Percentiles rank a stretch among this genome's conserved stretches.
Conservation (phyloP, 345 rosid species). For the Microthlaspi erraticum region DNA sequence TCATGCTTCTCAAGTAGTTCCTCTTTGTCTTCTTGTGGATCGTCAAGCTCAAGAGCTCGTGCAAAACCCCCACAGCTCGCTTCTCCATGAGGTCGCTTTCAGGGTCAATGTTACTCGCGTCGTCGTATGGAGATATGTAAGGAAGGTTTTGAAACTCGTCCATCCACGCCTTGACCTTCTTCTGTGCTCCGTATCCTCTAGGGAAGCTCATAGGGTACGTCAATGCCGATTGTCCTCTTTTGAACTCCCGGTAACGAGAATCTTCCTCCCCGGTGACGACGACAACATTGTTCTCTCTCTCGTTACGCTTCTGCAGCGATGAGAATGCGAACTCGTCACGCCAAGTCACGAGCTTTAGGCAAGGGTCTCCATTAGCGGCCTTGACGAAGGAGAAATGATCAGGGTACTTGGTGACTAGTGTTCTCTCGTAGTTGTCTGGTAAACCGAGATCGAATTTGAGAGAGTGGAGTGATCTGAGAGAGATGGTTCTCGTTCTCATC, state of each 20-base stretch:
- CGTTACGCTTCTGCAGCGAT: conserved; percentile 63
- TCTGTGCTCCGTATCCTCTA: conserved; percentile 92
- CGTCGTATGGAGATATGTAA: conserved; percentile 92
- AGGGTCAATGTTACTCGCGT: conserved; percentile 70
- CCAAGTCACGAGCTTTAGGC: conserved; percentile 70
- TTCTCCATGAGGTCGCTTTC: conserved; percentile 95
- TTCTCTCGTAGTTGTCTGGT: conserved; percentile 74
- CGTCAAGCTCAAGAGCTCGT: conserved; percentile 85
- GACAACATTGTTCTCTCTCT: conserved; percentile 50
- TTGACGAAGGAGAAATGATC: conserved; percentile 68
- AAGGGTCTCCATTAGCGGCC: conserved; percentile 58
- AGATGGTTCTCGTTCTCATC: conserved; percentile 69
- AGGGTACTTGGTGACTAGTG: conserved; percentile 63
- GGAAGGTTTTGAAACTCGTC: conserved; percentile 96
- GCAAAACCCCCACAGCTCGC: conserved; percentile 89
- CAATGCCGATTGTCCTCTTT: conserved; percentile 72
- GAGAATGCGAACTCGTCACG: conserved; percentile 74
- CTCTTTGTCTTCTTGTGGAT: conserved; percentile 97
- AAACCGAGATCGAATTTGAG: conserved; percentile 91
- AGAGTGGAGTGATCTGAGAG: conserved; percentile 69
- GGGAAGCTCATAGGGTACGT: conserved; percentile 86
- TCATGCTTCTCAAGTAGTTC: conserved; percentile 88
- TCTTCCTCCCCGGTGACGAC: conserved; percentile 57
- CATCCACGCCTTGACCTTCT: conserved; percentile 95
- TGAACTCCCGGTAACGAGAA: conserved; percentile 61